Conservation (phyloP, 257 asterid species). For the Orobanche coerulescens region DNA sequence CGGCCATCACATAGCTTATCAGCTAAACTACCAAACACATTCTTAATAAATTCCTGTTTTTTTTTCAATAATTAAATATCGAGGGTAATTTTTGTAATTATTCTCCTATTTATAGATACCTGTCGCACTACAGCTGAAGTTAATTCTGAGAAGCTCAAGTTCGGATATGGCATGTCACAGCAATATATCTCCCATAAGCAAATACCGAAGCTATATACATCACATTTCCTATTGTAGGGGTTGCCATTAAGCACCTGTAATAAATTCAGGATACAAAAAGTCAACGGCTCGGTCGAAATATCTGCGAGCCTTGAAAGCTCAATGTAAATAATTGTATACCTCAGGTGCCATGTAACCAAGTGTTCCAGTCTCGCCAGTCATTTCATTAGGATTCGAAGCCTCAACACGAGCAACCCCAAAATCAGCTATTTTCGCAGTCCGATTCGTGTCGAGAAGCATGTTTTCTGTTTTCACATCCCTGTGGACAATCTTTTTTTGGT, state of each 20-base stretch:
- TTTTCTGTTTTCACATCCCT: slow-evolving; percentile 77
- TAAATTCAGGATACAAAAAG: not conserved
- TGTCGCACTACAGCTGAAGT: slow-evolving; percentile 84
- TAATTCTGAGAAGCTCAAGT: slow-evolving; percentile 82
- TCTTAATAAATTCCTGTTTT: no score
- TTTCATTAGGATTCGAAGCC: slow-evolving; percentile 82
- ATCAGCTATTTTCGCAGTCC: slow-evolving; percentile 71
- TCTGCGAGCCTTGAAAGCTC: no score
- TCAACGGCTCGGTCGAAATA: not conserved
- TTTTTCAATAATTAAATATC: no score
- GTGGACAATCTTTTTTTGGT: slow-evolving; percentile 65
- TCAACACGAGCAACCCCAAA: slow-evolving; percentile 95
- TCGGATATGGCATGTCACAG: slow-evolving; percentile 89
- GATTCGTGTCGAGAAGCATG: slow-evolving; percentile 62
- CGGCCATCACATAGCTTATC: no score
- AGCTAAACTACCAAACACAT: no score
- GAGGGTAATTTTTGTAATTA: no score
- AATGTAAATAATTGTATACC: slow-evolving; percentile 33
- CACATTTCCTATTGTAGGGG: slow-evolving; percentile 81
- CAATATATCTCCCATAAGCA: slow-evolving; percentile 95
- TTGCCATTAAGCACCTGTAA: slow-evolving; percentile 72
- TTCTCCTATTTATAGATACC: slow-evolving; percentile 23
- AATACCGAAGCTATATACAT: slow-evolving; percentile 85
- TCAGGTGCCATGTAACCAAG: slow-evolving; percentile 98
- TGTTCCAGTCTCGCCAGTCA: slow-evolving; percentile 96